Conservation (phyloP, 495 filamentous ascomycete species). For the Thozetella sp. region DNA sequence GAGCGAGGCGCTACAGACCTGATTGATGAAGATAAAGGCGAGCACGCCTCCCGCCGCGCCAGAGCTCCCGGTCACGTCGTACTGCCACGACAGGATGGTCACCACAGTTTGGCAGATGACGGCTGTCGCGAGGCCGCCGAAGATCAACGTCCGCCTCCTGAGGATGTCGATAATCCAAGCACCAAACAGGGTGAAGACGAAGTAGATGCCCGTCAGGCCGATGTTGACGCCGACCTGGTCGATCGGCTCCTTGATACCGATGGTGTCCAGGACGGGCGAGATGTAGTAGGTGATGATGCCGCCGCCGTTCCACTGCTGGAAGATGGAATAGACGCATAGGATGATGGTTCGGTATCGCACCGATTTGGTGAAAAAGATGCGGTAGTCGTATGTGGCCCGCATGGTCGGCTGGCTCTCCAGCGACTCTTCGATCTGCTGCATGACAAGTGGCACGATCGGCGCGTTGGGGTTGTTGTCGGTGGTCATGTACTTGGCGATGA, state of each 20-base stretch:
- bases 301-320: constrained; percentile 34
- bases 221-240: constrained; percentile 36
- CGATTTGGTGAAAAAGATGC: background rate
- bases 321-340: constrained; percentile 11
- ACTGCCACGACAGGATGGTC: constrained; percentile 10
- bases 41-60: constrained; percentile 11
- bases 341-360: background rate
- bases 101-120: constrained; percentile 13
- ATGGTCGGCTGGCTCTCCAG: background rate
- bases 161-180: constrained; percentile 17
- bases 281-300: constrained; percentile 37
- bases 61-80: constrained; percentile 7
- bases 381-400: background rate
- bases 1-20: constrained; percentile 37
- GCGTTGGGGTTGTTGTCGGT: background rate
- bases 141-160: constrained; percentile 14
- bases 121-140: constrained; percentile 14
- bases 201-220: constrained; percentile 27
- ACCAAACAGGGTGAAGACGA: constrained; percentile 2
- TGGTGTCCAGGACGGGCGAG: constrained; percentile 16
- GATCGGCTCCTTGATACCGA: constrained; percentile 26
- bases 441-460: background rate
- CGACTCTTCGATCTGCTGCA: constrained; percentile 2
- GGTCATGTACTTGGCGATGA: constrained; percentile 1
- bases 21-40: constrained; percentile 31